Conservation (phyloP, 768 basidiomycete species). For the Nidula microcarpa region DNA sequence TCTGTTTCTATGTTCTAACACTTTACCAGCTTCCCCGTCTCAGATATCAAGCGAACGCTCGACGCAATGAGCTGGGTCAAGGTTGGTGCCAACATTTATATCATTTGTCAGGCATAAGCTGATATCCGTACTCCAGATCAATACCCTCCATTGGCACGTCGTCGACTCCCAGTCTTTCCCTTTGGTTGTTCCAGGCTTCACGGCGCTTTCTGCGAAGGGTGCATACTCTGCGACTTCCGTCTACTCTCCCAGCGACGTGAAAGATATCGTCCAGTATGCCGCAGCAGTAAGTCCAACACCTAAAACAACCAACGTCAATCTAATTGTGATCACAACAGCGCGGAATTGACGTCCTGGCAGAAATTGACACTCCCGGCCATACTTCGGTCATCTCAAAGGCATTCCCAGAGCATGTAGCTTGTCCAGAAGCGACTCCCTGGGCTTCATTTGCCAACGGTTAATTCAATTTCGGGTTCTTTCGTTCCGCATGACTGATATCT, state of each 20-base stretch:
- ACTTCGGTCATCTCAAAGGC: slow-evolving; percentile 60
- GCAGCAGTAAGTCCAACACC: slow-evolving; percentile 55
- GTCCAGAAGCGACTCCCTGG: slow-evolving; percentile 59
- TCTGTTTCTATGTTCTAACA: not conserved
- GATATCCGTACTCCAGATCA: slow-evolving; percentile 44
- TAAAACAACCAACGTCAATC: not conserved
- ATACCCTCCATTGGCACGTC: slow-evolving; percentile 70
- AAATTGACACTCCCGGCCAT: slow-evolving; percentile 86
- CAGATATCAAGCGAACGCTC: slow-evolving; percentile 55
- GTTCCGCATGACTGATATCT: no score
- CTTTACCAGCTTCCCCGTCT: slow-evolving; percentile 42
- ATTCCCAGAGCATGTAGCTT: slow-evolving; percentile 76
- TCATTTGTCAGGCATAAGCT: no score
- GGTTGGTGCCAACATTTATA: slow-evolving; percentile 22
- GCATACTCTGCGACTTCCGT: slow-evolving; percentile 58
- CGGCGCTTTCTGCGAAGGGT: slow-evolving; percentile 58
- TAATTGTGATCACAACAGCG: slow-evolving; percentile 29
- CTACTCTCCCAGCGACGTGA: slow-evolving; percentile 54
- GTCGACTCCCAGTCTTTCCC: slow-evolving; percentile 70
- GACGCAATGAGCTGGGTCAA: slow-evolving; percentile 69
- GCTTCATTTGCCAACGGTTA: slow-evolving; percentile 42
- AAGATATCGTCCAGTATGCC: slow-evolving; percentile 62
- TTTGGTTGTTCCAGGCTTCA: slow-evolving; percentile 50
- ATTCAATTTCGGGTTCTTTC: no score
- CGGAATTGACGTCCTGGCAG: slow-evolving; percentile 74